Evolutionary conservation across 805 yeast species (phyloP).

Genomic region (Komagataella pastoris): DNA sequence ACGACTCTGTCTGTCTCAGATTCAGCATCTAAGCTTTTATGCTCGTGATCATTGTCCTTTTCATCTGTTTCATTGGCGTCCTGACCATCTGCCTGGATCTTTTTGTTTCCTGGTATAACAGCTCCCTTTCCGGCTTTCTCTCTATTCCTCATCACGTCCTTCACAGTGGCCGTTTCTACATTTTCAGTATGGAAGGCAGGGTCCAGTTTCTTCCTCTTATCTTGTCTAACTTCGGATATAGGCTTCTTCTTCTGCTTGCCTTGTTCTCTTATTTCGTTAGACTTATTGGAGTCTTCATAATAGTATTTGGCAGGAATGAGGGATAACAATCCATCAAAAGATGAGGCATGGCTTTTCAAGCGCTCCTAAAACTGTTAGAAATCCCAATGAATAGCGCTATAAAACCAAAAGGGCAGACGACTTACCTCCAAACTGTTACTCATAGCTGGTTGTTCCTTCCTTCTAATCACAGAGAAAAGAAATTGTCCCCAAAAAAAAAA

Average conservation of each 20-base stretch:
- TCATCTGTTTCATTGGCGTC: constrained; percentile 15
- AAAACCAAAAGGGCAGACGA: constrained; percentile 6
- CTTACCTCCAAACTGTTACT: constrained; percentile 50
- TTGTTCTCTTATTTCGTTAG: constrained; percentile 30
- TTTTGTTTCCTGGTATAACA: constrained; percentile 17
- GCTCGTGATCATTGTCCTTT: constrained; percentile 6
- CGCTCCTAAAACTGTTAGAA: constrained; percentile 37
- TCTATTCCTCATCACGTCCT: constrained; percentile 42
- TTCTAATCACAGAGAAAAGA: background rate
- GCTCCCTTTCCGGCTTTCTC: constrained; percentile 41
- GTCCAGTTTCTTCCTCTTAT: constrained; percentile 62
- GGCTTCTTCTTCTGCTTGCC: constrained; percentile 79
- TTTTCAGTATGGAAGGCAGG: constrained; percentile 37
- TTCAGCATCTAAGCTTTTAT: background rate
- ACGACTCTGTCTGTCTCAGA: constrained; percentile 19
- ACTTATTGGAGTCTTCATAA: constrained; percentile 75
- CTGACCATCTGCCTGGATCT: constrained; percentile 4
- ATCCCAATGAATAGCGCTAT: background rate
- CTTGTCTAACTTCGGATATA: constrained; percentile 46
- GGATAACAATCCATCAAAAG: constrained; percentile 82
- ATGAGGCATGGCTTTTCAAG: constrained; percentile 61
- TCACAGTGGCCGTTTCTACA: constrained; percentile 40
- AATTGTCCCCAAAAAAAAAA: background rate
- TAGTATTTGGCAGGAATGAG: constrained; percentile 90
- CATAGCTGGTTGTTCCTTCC: constrained; percentile 16